Percentiles rank a stretch among this genome's conserved stretches.
Conservation (phyloP, 768 basidiomycete species). For the Lentinus brumalis region DNA sequence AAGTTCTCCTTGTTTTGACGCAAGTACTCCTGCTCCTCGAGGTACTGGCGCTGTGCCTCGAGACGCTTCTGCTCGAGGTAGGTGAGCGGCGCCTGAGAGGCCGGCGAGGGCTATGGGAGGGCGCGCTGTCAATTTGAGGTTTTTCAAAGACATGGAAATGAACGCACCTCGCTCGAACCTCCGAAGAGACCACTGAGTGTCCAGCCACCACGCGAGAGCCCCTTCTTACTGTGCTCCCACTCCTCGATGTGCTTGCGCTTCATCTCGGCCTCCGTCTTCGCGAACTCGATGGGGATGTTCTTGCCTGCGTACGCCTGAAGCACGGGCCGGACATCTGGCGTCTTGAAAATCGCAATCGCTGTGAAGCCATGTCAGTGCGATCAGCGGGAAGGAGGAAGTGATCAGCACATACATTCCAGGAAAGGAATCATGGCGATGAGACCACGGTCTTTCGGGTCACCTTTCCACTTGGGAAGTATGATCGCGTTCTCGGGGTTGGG, state of each 20-base stretch:
- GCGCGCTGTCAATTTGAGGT: neutral
- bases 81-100: constrained; percentile 44
- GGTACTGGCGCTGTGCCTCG: constrained; percentile 53
- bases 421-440: constrained; percentile 95
- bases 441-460: constrained; percentile 71
- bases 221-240: constrained; percentile 61
- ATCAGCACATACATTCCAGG: constrained; percentile 73
- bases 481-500: constrained; percentile 90
- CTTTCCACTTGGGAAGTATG: constrained; percentile 84
- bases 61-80: constrained; percentile 55
- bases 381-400: neutral
- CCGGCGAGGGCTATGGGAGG: constrained; percentile 21
- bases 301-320: constrained; percentile 84
- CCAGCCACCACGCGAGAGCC: constrained; percentile 40
- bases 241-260: constrained; percentile 79
- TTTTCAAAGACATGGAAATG: neutral
- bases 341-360: constrained; percentile 94
- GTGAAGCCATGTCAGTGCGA: neutral
- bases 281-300: constrained; percentile 87
- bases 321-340: constrained; percentile 85
- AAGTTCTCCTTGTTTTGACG: constrained; percentile 51
- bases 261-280: constrained; percentile 80
- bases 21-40: constrained; percentile 56
- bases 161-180: constrained; percentile 32
- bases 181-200: constrained; percentile 51